A percentile compares a stretch with the other conserved stretches of the same genome.
Conservation (phyloP, 495 filamentous ascomycete species). For the Talaromyces wortmannii region DNA sequence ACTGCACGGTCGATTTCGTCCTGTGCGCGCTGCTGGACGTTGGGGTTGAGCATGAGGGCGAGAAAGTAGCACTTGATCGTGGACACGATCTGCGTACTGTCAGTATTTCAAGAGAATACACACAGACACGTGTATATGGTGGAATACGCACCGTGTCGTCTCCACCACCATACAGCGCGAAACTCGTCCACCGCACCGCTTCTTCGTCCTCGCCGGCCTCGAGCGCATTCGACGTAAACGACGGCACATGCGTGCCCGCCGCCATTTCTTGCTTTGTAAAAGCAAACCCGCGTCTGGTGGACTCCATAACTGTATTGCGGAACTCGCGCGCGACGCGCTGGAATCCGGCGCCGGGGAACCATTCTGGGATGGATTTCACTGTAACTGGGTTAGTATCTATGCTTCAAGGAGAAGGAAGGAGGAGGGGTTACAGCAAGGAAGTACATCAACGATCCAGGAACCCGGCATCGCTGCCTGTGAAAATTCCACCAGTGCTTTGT, state of each 20-base stretch:
- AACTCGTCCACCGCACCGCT: slow-evolving; percentile 38
- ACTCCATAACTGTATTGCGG: slow-evolving; percentile 9
- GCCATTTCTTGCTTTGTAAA: slow-evolving; percentile 40
- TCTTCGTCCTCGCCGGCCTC: slow-evolving; percentile 23
- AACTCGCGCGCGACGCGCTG: slow-evolving; percentile 24
- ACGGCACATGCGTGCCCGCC: slow-evolving; percentile 19
- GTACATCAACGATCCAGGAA: slow-evolving; percentile 33
- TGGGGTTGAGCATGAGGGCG: slow-evolving; percentile 32
- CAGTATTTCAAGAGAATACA: background rate
- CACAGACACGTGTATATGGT: background rate
- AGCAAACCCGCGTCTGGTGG: slow-evolving; percentile 24
- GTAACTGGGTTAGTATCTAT: background rate
- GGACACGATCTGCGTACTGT: slow-evolving; percentile 21
- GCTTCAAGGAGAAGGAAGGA: too few relatives aligned
- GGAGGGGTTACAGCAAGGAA: slow-evolving; percentile 15
- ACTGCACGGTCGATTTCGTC: slow-evolving; percentile 48
- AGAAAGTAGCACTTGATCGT: slow-evolving; percentile 28
- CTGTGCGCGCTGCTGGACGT: slow-evolving; percentile 41
- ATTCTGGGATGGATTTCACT: slow-evolving; percentile 33
- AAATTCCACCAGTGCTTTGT: slow-evolving; percentile 29
- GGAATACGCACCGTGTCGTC: slow-evolving; percentile 39
- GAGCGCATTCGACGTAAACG: slow-evolving; percentile 31
- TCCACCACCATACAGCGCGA: slow-evolving; percentile 47
- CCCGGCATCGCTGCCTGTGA: slow-evolving; percentile 22
- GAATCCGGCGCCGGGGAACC: slow-evolving; percentile 42